Conservation (phyloP, 768 basidiomycete species). For the Rossbeevera mucosa region DNA sequence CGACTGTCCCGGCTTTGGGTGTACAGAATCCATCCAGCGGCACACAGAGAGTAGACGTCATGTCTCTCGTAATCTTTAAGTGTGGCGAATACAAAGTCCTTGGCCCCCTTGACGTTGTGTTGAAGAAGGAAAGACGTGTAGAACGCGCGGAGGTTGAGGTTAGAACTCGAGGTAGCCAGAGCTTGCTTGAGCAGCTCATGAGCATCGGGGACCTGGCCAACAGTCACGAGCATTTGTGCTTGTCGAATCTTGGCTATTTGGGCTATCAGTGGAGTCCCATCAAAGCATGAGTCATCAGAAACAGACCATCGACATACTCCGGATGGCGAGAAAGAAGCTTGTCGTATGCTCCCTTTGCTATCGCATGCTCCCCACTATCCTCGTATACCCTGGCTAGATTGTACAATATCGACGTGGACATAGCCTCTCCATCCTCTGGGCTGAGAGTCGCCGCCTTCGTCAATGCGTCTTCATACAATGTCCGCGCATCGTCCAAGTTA, state of each 20-base stretch:
- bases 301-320: constrained; percentile 89
- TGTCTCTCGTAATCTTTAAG: constrained; percentile 82
- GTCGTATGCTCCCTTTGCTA: constrained; percentile 83
- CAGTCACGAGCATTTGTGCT: constrained; percentile 67
- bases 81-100: constrained; percentile 86
- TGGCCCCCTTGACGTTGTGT: constrained; percentile 66
- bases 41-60: constrained; percentile 89
- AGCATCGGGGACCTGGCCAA: constrained; percentile 74
- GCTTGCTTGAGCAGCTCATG: constrained; percentile 89
- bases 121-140: constrained; percentile 92
- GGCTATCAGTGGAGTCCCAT: constrained; percentile 6
- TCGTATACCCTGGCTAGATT: constrained; percentile 93
- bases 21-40: constrained; percentile 83
- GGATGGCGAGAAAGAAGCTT: constrained; percentile 87
- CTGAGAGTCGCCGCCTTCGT: constrained; percentile 47
- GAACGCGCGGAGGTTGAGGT: constrained; percentile 86
- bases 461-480: constrained; percentile 71
- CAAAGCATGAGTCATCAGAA: not conserved
- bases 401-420: constrained; percentile 81
- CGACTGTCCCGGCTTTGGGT: constrained; percentile 81
- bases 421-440: constrained; percentile 52
- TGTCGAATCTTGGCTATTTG: constrained; percentile 84
- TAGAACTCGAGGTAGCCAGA: constrained; percentile 67
- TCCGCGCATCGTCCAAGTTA: constrained; percentile 49
- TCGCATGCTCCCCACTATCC: constrained; percentile 64